Base-by-base conservation (phyloP, 176 grass and related monocot genomes). In the Alopecurus myosuroides region DNA sequence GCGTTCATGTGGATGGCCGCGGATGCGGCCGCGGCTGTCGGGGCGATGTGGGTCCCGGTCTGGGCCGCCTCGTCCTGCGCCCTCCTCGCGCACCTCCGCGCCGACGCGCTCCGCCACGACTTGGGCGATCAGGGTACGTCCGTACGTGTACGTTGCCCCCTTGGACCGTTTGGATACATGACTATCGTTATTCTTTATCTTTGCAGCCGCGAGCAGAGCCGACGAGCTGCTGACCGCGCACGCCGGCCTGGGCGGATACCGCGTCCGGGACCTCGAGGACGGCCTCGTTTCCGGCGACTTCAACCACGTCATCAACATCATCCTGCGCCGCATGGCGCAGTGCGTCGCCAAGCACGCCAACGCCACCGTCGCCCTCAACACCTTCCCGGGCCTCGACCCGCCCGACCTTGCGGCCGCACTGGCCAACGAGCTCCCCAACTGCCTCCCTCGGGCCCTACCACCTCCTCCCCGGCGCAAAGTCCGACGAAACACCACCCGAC, bases 361-460 rank as follows among this genome's bases (percentile, higher is more conserved):
- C n/a, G n/a, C 60, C 19, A 77, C 81, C 23, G 25, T 91, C 23
- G 89, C 77, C 39, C 34, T 88, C 70, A 88, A 88, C 89, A 53
- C 89, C 18, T n/a, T n/a, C n/a, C n/a, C n/a, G n/a, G n/a, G n/a
- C n/a, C n/a, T n/a, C n/a, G n/a, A n/a, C n/a, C n/a, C 55, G 1
- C 64, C 72, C 3, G 49, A 19, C 17, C 65, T 86, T 14, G 77
- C 88, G 4, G 74, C 84, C 6, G 63, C 66, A 0, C 69, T 91
- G 12, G 72, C 68, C 0, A 11, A 53, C 60, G 75, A 37, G 77
- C 77, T 91, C 25, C n/a, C n/a, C n/a, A n/a, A n/a, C n/a, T n/a
- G n/a, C n/a, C n/a, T n/a, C n/a, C n/a, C n/a, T n/a, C n/a, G n/a
- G n/a, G n/a, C n/a, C n/a, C n/a, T n/a, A n/a, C n/a, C n/a, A n/a